phyloP scores from a whole-genome alignment of 352 stramenopile species.

The Phytophthora brassicae region DNA sequence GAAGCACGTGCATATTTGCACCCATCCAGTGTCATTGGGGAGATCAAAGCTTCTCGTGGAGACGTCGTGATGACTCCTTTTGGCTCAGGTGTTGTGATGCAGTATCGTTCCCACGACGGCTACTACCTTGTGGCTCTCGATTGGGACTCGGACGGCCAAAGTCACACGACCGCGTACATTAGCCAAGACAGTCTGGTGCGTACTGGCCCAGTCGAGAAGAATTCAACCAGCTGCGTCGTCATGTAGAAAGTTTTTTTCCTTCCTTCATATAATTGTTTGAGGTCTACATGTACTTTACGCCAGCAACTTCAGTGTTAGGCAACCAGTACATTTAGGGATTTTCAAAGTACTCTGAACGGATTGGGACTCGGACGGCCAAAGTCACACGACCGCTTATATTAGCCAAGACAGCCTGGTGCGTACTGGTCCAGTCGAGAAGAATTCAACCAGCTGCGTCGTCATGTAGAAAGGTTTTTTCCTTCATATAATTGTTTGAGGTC shows the following conservation, averaged over 20 bases:
- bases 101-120: slow-evolving; percentile 56
- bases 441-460: slow-evolving; percentile 56
- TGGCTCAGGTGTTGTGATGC: slow-evolving; percentile 69
- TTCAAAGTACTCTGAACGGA: too few relatives aligned
- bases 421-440: slow-evolving; percentile 57
- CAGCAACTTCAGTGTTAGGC: too few relatives aligned
- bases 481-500: background rate
- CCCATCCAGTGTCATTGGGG: slow-evolving; percentile 46
- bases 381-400: slow-evolving; percentile 67
- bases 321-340: too few relatives aligned
- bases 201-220: slow-evolving; percentile 57
- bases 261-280: background rate
- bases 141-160: slow-evolving; percentile 55
- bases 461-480: slow-evolving; percentile 53
- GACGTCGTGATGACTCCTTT: slow-evolving; percentile 82
- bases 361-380: slow-evolving; percentile 55
- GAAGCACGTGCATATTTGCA: slow-evolving; percentile 71
- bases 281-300: too few relatives aligned
- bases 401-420: slow-evolving; percentile 56
- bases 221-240: slow-evolving; percentile 56
- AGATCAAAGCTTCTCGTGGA: slow-evolving; percentile 68
- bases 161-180: slow-evolving; percentile 67
- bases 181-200: slow-evolving; percentile 56
- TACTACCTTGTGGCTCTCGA: slow-evolving; percentile 76
- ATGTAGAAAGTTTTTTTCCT: slow-evolving; percentile 53